Percentiles rank a stretch among this genome's conserved stretches.
Evolutionary conservation across 2,329 filamentous ascomycete species (phyloP).

Genomic region (Cladosporium colombiae): DNA sequence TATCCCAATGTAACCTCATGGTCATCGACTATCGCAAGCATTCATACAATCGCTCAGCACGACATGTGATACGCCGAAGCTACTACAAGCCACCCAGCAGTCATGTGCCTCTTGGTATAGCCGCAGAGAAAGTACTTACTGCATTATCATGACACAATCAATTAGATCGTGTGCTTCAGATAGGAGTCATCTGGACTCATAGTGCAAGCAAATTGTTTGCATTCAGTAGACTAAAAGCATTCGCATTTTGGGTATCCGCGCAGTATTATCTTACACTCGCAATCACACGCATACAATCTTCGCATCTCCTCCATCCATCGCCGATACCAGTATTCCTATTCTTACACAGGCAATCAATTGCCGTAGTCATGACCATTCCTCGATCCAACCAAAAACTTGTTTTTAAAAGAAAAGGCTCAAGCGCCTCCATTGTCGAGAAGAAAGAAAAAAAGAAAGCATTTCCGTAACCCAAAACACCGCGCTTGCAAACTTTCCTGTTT

Average conservation of each 20-base stretch:
- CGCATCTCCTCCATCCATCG: background rate
- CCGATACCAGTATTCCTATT: background rate
- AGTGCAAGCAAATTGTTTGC: background rate
- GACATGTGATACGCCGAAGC: background rate
- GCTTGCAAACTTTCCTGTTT: slow-evolving; percentile 1
- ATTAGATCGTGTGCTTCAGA: too few species aligned
- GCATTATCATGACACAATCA: too few species aligned
- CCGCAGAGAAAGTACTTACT: too few species aligned
- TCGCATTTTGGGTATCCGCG: slow-evolving; percentile 12
- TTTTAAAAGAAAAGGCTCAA: background rate
- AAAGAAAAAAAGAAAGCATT: background rate
- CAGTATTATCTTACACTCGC: slow-evolving; percentile 3
- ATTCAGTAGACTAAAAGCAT: too few species aligned
- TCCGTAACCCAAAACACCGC: background rate
- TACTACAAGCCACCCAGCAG: background rate
- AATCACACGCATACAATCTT: background rate
- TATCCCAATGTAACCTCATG: background rate
- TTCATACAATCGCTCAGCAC: background rate
- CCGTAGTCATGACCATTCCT: background rate
- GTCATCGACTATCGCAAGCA: background rate
- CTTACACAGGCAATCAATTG: slow-evolving; percentile 1
- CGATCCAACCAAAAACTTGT: background rate
- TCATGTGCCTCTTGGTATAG: background rate
- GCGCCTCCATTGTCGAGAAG: background rate
- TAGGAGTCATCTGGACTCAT: too few species aligned